Evolutionary conservation across 202 grass and related monocot genomes (phyloP).

Genomic region (Panicum virgatum): DNA sequence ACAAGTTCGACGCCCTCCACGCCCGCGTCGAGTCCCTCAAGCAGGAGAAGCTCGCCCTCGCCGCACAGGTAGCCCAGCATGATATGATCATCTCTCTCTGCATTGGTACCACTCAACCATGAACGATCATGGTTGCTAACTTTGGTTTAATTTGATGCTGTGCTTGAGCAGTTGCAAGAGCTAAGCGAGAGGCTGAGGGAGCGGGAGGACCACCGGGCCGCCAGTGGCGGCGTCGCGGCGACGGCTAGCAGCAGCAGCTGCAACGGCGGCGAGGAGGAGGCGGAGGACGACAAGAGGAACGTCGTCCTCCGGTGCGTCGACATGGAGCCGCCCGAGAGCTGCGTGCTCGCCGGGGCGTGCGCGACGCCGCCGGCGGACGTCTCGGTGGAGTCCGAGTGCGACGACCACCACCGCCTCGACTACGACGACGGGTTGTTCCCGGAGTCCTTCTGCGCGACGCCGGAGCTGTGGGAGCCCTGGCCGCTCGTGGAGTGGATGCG

Average conservation of each 20-base stretch:
- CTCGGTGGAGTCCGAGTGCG: slow-evolving; percentile 50
- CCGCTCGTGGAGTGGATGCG: slow-evolving; percentile 54
- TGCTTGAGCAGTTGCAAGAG: slow-evolving; percentile 49
- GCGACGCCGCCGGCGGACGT: slow-evolving; percentile 43
- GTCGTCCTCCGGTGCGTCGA: slow-evolving; percentile 6
- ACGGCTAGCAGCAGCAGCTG: slow-evolving; percentile 49
- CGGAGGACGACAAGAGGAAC: slow-evolving; percentile 48
- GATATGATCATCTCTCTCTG: too few species aligned
- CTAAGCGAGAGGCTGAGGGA: slow-evolving; percentile 60
- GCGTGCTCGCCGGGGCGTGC: slow-evolving; percentile 48
- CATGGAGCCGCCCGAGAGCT: slow-evolving; percentile 49
- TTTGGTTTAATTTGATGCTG: background rate
- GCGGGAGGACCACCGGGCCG: slow-evolving; percentile 36
- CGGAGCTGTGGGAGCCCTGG: slow-evolving; percentile 62
- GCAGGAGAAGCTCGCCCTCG: slow-evolving; percentile 73
- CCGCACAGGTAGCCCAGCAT: slow-evolving; percentile 55
- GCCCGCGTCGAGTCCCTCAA: slow-evolving; percentile 52
- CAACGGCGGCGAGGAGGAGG: slow-evolving; percentile 32
- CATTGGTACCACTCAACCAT: too few species aligned
- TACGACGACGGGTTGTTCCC: slow-evolving; percentile 34
- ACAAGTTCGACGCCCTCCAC: slow-evolving; percentile 59
- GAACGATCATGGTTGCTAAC: background rate
- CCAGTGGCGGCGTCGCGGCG: background rate
- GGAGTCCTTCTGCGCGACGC: slow-evolving; percentile 49
- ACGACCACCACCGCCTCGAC: slow-evolving; percentile 11